Evolutionary conservation across 2,329 filamentous ascomycete genomes (phyloP), one percentile per base, ranked within the genome.

Genomic region (Aspergillus quadrilineatus): DNA sequence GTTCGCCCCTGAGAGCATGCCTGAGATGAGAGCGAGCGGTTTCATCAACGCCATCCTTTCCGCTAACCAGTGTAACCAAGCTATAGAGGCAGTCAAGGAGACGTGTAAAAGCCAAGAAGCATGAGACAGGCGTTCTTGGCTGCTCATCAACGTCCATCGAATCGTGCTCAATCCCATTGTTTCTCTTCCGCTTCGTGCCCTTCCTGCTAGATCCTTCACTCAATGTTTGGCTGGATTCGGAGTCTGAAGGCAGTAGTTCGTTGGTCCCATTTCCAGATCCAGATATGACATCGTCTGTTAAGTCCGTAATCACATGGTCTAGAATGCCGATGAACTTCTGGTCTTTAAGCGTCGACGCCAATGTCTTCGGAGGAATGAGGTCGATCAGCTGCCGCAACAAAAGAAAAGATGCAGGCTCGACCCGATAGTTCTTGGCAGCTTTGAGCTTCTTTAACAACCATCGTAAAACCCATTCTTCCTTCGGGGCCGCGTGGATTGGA

Each of bases 331-430:
- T 74, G 52, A 95, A 90, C 45, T 84, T 82, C 55, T 87, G 80
- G 56, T 92, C 86, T 22, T 84, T 85, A 6, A 96, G 79, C 4
- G 89, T 85, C 56, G 86, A 85, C 7, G 89, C 89, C 26, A 90
- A 78, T 9, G 85, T 86, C 45, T 88, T 86, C 0, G 85, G 76
- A 0, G 89, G 87, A 15, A 93, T 83, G n/a, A 85, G 80, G 64
- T 86, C 85, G 52, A 89, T 78, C 1, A 90, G 77, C 78, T 85
- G 85, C 74, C 84, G 79, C 55, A 89, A 65, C 50, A 84, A 79
- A 79, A 75, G 65, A 65, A 83, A 86, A 30, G 77, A 74, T 45
- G 66, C 65, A n/a, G 70, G 60, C 42, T 77, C 75, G 34, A 73
- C 68, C 50, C 79, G 76, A 52, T 78, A 79, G 46, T 66, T 73